A percentile compares a stretch with the other conserved stretches of the same genome.
These are phyloP conservation scores for Exidia glandulosa DNA, from an alignment of 768 basidiomycete species.

Conservation along the genomic window DNA sequence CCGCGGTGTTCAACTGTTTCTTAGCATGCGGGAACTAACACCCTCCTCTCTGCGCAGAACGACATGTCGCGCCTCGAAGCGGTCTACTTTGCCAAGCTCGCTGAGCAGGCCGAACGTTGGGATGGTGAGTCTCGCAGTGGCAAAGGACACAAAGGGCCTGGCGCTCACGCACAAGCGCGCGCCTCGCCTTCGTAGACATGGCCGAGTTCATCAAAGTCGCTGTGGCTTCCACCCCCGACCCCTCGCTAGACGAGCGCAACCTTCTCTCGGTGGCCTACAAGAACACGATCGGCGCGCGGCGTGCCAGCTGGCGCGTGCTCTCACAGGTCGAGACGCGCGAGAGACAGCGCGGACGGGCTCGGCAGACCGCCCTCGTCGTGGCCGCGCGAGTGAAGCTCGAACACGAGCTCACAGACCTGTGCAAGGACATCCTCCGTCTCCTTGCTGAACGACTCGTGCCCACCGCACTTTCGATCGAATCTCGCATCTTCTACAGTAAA, in stretches of 20 bases:
- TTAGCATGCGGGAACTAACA: too few relatives aligned
- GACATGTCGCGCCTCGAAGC: constrained; percentile 73
- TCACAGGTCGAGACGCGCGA: constrained; percentile 99
- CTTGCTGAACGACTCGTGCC: constrained; percentile 97
- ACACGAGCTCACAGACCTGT: constrained; percentile 92
- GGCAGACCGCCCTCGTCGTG: constrained; percentile 95
- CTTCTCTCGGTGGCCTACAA: constrained; percentile 97
- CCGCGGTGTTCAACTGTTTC: too few relatives aligned
- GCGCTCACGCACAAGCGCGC: constrained; percentile 8
- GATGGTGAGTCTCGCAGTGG: constrained; percentile 52
- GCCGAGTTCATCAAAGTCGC: constrained; percentile 99
- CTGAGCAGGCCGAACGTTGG: constrained; percentile 99
- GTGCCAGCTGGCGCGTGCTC: constrained; percentile 96
- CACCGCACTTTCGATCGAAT: constrained; percentile 92
- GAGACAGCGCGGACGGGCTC: constrained; percentile 95
- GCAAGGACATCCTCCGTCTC: constrained; percentile 95
- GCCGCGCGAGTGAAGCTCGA: constrained; percentile 97
- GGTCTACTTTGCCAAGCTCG: constrained; percentile 99
- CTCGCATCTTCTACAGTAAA: constrained; percentile 99
- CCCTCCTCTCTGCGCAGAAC: too few relatives aligned
- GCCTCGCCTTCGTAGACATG: constrained; percentile 53
- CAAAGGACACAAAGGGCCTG: constrained; percentile 4
- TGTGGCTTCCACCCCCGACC: constrained; percentile 93
- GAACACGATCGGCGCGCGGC: constrained; percentile 97
- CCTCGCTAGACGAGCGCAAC: constrained; percentile 97